Base-by-base conservation (phyloP, 208 protist genomes). In the Wallacemonas rigidus region DNA sequence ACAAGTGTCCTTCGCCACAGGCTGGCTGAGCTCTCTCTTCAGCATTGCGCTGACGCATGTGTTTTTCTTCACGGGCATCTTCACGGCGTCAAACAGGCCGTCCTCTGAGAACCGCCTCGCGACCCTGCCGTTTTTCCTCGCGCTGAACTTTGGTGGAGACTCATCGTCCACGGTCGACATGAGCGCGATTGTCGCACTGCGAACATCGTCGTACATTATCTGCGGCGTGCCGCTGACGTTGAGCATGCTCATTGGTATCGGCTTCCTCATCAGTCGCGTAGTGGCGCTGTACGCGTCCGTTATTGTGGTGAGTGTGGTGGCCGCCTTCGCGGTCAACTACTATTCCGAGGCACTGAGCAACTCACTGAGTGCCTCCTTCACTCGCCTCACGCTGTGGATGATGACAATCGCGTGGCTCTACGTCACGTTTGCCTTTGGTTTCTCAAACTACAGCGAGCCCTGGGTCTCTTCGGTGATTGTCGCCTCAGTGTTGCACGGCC, bases 251-350 rank as follows among this genome's bases (percentile, higher is more conserved):
- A 48, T 90, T 39, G 89, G 89, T 26, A 82, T 88, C 50, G 81
- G 67, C 57, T 94, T 92, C 69, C 72, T 94, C 26, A 84, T 92
- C 55, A 92, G 87, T 70, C 79, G 76, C 50, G 77, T 81, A 26
- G 74, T 92, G 47, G 64, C 62, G 5, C 74, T 92, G 38, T 85
- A 81, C 63, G 75, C 80, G 11, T 80, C 57, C 47, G 82, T 77
- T 12, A 65, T 87, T 14, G 61, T 51, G 1, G 71, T 68, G 14
- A 39, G 82, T 39, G 50, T 90, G 36, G 64, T 71, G n/a, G 77
- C 81, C 26, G 83, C 80, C 48, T 91, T 85, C 55, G 70, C 74
- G 6, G 79, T 90, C 40, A 81, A 88, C 61, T 90, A 87, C 77
- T 94, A 83, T 75, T 82, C 82, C 6, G 77, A 87, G 43, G 72